phyloP scores from a whole-genome alignment of 768 basidiomycete species.

The Mycena polygramma region DNA sequence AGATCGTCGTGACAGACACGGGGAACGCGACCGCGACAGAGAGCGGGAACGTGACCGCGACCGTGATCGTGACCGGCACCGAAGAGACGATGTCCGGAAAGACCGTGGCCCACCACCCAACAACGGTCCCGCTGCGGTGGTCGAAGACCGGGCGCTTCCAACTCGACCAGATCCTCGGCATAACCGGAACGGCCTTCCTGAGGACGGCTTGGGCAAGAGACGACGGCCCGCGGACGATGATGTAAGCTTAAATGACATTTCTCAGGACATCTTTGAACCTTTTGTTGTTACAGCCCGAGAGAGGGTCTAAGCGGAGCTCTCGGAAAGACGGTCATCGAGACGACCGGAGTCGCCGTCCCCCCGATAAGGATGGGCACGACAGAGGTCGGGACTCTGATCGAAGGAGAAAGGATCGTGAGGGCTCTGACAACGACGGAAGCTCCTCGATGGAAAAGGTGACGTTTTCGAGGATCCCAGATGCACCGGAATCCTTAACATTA shows the following conservation, averaged over 20 bases:
- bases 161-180: constrained; percentile 71
- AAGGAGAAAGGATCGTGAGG: constrained; percentile 76
- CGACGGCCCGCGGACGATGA: constrained; percentile 80
- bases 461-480: constrained; percentile 5
- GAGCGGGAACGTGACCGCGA: constrained; percentile 64
- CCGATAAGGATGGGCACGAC: constrained; percentile 79
- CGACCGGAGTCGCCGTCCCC: constrained; percentile 73
- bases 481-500: constrained; percentile 4
- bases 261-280: constrained; percentile 28
- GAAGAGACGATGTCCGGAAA: constrained; percentile 71
- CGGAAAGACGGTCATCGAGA: constrained; percentile 85
- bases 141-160: constrained; percentile 70
- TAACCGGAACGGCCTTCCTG: constrained; percentile 51
- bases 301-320: constrained; percentile 84
- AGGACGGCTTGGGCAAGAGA: constrained; percentile 82
- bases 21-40: constrained; percentile 53
- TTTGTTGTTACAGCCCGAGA: constrained; percentile 66
- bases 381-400: constrained; percentile 78
- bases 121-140: constrained; percentile 46
- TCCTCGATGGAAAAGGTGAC: constrained; percentile 74
- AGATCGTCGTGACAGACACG: constrained; percentile 44
- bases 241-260: constrained; percentile 56
- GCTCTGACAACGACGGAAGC: constrained; percentile 60
- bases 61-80: constrained; percentile 64
- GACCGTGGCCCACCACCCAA: constrained; percentile 65